Conservation (phyloP, 192 early-diverging fungal species). For the Coemansia sp. region DNA sequence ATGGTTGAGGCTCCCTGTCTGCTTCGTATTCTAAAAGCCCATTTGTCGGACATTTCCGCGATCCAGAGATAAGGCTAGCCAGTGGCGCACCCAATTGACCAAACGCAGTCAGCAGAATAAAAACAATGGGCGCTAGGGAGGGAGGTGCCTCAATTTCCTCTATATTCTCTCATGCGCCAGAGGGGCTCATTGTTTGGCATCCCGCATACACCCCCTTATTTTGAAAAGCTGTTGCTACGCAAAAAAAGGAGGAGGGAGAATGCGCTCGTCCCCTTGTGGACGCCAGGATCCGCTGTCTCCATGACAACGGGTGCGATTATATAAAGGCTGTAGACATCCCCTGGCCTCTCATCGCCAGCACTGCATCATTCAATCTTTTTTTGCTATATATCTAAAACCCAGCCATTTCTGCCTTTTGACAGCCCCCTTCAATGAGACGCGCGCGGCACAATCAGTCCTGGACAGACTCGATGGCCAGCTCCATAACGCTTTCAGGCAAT, state of each 20-base stretch:
- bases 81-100: not conserved
- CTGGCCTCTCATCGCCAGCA: too few species aligned
- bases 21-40: too few species aligned
- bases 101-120: not conserved
- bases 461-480: slow-evolving; percentile 55
- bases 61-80: not conserved
- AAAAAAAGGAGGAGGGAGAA: not conserved
- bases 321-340: too few species aligned
- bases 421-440: slow-evolving; percentile 29
- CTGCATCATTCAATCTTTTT: too few species aligned
- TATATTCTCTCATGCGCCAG: not conserved
- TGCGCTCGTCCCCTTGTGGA: not conserved
- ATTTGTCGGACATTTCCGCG: not conserved
- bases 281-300: not conserved
- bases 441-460: slow-evolving; percentile 39
- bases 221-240: not conserved
- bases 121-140: not conserved
- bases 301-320: too few species aligned
- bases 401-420: not conserved
- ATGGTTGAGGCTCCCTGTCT: too few species aligned
- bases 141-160: not conserved
- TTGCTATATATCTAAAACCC: too few species aligned
- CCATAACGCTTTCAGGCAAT: slow-evolving; percentile 35
- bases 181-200: slow-evolving; percentile 1
- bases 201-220: not conserved